Conservation (phyloP, 768 basidiomycete species). For the Boletus rufocinnamomeus region DNA sequence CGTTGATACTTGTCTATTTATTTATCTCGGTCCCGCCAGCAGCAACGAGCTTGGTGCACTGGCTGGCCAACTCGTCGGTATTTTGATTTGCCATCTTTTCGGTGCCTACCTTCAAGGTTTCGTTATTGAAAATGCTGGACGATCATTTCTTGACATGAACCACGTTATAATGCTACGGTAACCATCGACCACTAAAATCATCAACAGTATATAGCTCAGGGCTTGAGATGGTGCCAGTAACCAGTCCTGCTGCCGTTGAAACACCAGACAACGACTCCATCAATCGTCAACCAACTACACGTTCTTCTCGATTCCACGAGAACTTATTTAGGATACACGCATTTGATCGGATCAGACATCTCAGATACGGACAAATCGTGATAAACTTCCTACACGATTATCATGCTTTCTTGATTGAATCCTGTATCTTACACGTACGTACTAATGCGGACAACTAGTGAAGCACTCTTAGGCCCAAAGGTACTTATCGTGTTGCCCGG, state of each 20-base stretch:
- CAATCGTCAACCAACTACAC: not conserved
- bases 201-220: too few relatives aligned
- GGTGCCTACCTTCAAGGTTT: not conserved
- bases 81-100: not conserved
- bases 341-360: not conserved
- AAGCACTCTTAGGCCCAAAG: conserved; percentile 36
- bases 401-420: not conserved
- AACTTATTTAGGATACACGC: not conserved
- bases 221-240: not conserved
- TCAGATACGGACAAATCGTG: not conserved
- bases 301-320: not conserved
- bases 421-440: not conserved
- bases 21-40: not conserved
- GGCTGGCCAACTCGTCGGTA: too few relatives aligned
- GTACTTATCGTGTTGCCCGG: conserved; percentile 13
- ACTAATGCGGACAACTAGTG: not conserved
- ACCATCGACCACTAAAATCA: too few relatives aligned
- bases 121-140: not conserved
- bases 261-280: not conserved
- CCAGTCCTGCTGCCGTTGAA: too few relatives aligned
- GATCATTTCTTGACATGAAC: not conserved
- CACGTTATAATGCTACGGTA: not conserved
- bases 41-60: not conserved
- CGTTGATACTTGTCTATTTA: not conserved
- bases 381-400: not conserved